Percentiles rank a stretch among this genome's conserved stretches.
Evolutionary conservation across 2,329 filamentous ascomycete genomes (phyloP).

Genomic region (Fusarium sp.): DNA sequence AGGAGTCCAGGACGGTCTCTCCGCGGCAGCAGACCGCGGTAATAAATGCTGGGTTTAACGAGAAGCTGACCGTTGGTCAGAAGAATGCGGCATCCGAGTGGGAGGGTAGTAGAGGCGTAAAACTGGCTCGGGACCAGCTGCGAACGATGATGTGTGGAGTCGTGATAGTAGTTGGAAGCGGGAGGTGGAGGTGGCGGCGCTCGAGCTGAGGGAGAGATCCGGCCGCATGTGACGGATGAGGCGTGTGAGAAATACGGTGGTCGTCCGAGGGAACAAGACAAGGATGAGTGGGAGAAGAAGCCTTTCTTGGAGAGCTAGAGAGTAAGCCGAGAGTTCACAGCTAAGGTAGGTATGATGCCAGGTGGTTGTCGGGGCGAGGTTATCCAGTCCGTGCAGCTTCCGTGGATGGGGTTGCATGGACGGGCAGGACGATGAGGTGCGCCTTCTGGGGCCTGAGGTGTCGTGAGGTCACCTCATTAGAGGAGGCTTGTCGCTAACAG

Average conservation of each 20-base stretch:
- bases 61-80: slow-evolving; percentile 42
- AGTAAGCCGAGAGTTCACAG: slow-evolving; percentile 1
- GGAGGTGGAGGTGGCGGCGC: slow-evolving; percentile 40
- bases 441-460: slow-evolving; percentile 5
- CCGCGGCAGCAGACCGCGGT: slow-evolving; percentile 56
- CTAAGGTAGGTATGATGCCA: slow-evolving; percentile 8
- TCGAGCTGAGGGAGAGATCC: slow-evolving; percentile 16
- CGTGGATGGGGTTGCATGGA: neutral
- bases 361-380: slow-evolving; percentile 14
- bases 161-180: slow-evolving; percentile 27
- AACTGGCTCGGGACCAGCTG: slow-evolving; percentile 11
- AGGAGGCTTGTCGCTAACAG: neutral
- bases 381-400: slow-evolving; percentile 15
- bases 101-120: neutral
- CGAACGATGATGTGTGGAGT: slow-evolving; percentile 22
- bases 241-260: neutral
- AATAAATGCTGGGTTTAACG: slow-evolving; percentile 31
- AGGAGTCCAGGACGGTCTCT: slow-evolving; percentile 57
- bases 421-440: neutral
- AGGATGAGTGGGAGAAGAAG: neutral
- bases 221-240: slow-evolving; percentile 28
- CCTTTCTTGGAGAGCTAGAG: neutral
- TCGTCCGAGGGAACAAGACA: neutral
- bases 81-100: slow-evolving; percentile 28
- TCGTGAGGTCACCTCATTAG: slow-evolving; percentile 11